phyloP scores from a whole-genome alignment of 2,329 filamentous ascomycete species.

The Phialophora chinensis region DNA sequence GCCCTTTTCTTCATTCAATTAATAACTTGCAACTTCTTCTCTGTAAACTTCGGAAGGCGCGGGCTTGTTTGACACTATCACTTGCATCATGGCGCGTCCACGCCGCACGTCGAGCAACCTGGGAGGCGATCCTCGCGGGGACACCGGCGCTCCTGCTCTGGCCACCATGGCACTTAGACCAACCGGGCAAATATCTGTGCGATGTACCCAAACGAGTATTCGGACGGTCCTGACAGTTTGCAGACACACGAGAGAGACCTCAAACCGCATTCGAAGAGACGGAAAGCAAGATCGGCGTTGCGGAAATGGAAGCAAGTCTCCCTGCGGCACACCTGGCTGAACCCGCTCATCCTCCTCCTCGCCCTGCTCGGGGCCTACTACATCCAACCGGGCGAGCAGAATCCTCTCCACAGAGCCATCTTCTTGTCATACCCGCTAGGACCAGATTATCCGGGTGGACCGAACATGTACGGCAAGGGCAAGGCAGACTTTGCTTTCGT shows the following conservation, averaged over 20 bases:
- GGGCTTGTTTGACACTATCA: not conserved
- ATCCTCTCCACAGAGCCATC: conserved; percentile 75
- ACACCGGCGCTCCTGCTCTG: conserved; percentile 54
- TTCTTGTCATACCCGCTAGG: conserved; percentile 82
- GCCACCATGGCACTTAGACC: conserved; percentile 51
- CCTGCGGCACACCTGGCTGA: conserved; percentile 59
- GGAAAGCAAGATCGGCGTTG: conserved; percentile 51
- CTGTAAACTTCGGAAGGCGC: conserved; percentile 11
- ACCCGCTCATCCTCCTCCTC: conserved; percentile 70
- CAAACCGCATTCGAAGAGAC: conserved; percentile 51
- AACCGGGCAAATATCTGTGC: conserved; percentile 39
- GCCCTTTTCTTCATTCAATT: not conserved
- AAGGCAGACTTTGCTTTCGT: conserved; percentile 79
- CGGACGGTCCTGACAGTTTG: conserved; percentile 14
- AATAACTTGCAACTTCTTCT: not conserved
- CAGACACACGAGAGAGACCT: conserved; percentile 36
- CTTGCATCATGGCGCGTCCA: conserved; percentile 40
- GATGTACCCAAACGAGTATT: conserved; percentile 6
- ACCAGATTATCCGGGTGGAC: conserved; percentile 50
- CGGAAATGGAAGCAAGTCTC: conserved; percentile 50
- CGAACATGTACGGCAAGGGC: conserved; percentile 79
- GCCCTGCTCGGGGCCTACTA: conserved; percentile 69
- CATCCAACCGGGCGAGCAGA: conserved; percentile 72
- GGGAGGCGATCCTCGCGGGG: conserved; percentile 55
- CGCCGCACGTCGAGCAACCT: conserved; percentile 53